Evolutionary conservation across 2,329 filamentous ascomycete genomes (phyloP).

Genomic region (Aspergillus flavus): DNA sequence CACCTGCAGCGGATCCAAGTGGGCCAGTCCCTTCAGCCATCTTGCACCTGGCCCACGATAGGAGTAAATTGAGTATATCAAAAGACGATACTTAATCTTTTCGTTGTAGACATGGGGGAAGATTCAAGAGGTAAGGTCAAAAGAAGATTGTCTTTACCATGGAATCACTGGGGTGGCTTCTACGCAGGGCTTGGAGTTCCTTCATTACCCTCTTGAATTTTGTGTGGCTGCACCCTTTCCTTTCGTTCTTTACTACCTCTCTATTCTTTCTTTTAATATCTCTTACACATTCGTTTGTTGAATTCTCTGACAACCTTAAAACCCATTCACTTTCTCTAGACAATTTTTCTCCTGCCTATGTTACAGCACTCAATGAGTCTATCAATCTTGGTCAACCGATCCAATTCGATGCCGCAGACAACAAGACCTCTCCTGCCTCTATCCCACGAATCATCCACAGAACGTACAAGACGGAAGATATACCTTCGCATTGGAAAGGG

Average conservation of each 20-base stretch:
- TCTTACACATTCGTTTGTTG: not conserved
- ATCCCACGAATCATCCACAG: conserved; percentile 2
- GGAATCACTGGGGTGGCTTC: not conserved
- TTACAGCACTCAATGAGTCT: conserved; percentile 1
- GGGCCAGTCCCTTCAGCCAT: not conserved
- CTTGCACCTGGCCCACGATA: not conserved
- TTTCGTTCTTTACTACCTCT: not conserved
- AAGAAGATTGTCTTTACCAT: not conserved
- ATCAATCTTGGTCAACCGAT: not conserved
- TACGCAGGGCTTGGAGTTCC: not conserved
- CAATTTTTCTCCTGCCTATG: not conserved
- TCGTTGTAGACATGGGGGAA: not conserved
- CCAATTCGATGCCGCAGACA: not conserved
- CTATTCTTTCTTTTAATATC: not conserved
- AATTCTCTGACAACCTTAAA: not conserved
- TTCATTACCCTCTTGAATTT: not conserved
- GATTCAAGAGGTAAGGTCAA: not conserved
- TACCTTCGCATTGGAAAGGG: not conserved
- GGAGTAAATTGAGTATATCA: not conserved
- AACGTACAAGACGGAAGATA: not conserved
- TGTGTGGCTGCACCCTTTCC: not conserved
- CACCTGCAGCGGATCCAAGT: not conserved
- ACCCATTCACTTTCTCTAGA: not conserved
- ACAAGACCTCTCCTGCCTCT: not conserved
- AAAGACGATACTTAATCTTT: not conserved